These are phyloP conservation scores for Talaromyces borbonicus DNA, from an alignment of 495 filamentous ascomycete species.

Conservation along the genomic window DNA sequence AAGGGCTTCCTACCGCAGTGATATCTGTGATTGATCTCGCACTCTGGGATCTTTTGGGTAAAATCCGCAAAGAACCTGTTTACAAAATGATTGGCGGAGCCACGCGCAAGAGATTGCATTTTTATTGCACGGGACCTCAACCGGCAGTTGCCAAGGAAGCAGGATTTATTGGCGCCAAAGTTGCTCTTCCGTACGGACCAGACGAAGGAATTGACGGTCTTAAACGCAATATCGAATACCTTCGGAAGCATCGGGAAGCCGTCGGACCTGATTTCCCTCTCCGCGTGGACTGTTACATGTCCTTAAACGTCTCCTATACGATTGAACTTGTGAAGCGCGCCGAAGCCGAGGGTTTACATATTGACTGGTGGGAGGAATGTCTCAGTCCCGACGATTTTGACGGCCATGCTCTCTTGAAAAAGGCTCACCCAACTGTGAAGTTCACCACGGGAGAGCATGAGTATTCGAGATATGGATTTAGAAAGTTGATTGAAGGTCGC, in stretches of 20 bases:
- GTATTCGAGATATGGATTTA: conserved; percentile 86
- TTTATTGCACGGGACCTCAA: conserved; percentile 90
- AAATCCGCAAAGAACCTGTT: conserved; percentile 83
- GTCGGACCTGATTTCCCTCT: conserved; percentile 86
- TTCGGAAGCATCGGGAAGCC: conserved; percentile 70
- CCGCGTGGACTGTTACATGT: conserved; percentile 97
- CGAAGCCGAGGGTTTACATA: conserved; percentile 67
- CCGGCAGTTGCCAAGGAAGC: conserved; percentile 65
- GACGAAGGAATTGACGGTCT: conserved; percentile 74
- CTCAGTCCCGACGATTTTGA: conserved; percentile 83
- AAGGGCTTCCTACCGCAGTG: conserved; percentile 78
- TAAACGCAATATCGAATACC: conserved; percentile 80
- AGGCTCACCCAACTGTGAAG: conserved; percentile 78
- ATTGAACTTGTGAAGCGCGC: conserved; percentile 80
- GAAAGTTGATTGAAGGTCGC: conserved; percentile 82
- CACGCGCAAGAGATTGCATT: conserved; percentile 68
- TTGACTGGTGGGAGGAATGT: conserved; percentile 97
- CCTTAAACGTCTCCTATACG: conserved; percentile 80
- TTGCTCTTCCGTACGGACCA: conserved; percentile 78
- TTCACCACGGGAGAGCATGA: conserved; percentile 96
- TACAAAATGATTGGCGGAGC: conserved; percentile 89
- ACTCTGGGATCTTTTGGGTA: conserved; percentile 83
- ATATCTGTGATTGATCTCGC: conserved; percentile 91
- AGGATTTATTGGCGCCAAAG: conserved; percentile 84
- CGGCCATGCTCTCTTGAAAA: conserved; percentile 78